Percentiles rank a stretch among this genome's conserved stretches.
These are phyloP conservation scores for Hortiboletus flavorubellus DNA, from an alignment of 768 basidiomycete species.

Conservation along the genomic window DNA sequence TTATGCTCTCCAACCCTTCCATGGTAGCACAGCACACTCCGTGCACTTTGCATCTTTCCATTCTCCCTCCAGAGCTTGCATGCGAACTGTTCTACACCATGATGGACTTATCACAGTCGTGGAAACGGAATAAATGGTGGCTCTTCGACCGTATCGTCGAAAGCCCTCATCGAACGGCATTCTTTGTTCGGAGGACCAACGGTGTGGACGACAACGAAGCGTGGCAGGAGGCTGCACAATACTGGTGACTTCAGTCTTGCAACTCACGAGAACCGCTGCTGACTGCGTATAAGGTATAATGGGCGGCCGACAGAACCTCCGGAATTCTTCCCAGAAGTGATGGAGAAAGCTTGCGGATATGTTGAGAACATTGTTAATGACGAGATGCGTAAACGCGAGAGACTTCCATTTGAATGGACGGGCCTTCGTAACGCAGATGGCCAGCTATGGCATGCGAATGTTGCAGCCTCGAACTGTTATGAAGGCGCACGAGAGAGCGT, in stretches of 20 bases:
- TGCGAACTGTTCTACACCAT: constrained; percentile 72
- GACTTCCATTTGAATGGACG: constrained; percentile 68
- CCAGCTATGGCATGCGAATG: constrained; percentile 70
- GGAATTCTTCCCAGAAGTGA: constrained; percentile 52
- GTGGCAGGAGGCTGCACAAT: constrained; percentile 73
- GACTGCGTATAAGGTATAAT: constrained; percentile 61
- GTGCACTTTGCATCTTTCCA: constrained; percentile 66
- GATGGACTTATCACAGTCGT: constrained; percentile 55
- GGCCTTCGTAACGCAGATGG: constrained; percentile 25
- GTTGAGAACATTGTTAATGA: constrained; percentile 69
- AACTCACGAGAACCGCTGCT: constrained; percentile 2
- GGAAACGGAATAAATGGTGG: constrained; percentile 83
- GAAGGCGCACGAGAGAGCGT: constrained; percentile 79
- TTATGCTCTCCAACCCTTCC: constrained; percentile 58
- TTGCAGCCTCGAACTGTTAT: constrained; percentile 84
- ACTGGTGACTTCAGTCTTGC: constrained; percentile 48
- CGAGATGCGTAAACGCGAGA: constrained; percentile 59
- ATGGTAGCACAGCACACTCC: constrained; percentile 70
- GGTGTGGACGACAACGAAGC: constrained; percentile 42
- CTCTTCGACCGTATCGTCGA: constrained; percentile 78
- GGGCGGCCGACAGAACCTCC: constrained; percentile 61
- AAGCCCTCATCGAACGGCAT: constrained; percentile 80
- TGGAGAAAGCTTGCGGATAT: constrained; percentile 78
- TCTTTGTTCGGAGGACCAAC: constrained; percentile 58
- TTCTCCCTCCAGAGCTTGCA: constrained; percentile 74